Base-by-base conservation (phyloP, 129 eudicot genomes). In the Artemisia tridentata region DNA sequence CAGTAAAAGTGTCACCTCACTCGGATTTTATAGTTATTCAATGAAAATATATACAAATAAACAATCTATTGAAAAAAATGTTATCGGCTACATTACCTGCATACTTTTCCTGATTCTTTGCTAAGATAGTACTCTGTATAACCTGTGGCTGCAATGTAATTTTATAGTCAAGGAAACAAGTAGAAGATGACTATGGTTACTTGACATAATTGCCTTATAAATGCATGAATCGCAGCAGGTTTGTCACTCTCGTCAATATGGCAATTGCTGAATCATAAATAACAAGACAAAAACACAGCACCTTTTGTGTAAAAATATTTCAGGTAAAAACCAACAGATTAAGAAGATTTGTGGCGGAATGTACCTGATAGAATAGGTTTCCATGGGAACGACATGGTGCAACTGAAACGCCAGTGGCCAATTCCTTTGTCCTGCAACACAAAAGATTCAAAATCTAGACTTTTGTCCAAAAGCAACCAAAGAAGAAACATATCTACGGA, bases 371-470 rank as follows among this genome's bases (percentile, higher is more conserved):
- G 96, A 68, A 93, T 93, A 19, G 98, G 98, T 77, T 81, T 93
- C 98, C 98, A 93, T 63, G 98, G 98, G 70, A 93, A 89, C 11
- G 92, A 80, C 96, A 93, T 78, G 72, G 86, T 75, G 79, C 98
- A 93, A 74, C 89, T 87, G 76, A 93, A 89, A 65, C 98, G 98
- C 98, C 98, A 93, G 75, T 93, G 97, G 27, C 96, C 98, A 43
- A 93, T 84, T 56, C 88, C 90, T 75, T 87, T 93, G 65, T 87
- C 96, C 96, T 89, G 82, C 47, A 78, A 31, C 45, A 52, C 20
- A 15, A 64, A 29, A 1, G 5, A 52, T 25, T 11, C 19, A 48
- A 48, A 20, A 16, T 71, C 79, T 50, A 76, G 71, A 63, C 17
- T 21, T 62, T 31, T 25, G 15, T 25, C 45, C 45, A 10, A 11